phyloP scores from a whole-genome alignment of 2,329 filamentous ascomycete species.

The Fusarium scirpi region DNA sequence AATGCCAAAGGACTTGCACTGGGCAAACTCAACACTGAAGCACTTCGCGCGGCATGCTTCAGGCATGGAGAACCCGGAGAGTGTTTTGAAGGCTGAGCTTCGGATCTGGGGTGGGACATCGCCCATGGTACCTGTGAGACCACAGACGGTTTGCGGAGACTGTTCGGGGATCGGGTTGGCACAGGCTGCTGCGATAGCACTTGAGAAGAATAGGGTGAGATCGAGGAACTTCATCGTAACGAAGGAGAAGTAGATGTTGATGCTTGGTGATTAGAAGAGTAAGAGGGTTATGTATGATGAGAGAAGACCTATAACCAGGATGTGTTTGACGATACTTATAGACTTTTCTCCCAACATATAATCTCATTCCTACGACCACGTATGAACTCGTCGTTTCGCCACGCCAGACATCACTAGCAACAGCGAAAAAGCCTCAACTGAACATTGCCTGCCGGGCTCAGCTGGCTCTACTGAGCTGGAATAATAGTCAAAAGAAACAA shows the following conservation, averaged over 20 bases:
- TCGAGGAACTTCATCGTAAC: not conserved
- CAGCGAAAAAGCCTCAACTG: not conserved
- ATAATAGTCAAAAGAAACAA: not conserved
- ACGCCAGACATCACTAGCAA: not conserved
- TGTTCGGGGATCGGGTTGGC: not conserved
- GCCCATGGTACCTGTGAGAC: not conserved
- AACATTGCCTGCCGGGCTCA: no score
- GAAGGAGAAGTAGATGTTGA: not conserved
- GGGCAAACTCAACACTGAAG: not conserved
- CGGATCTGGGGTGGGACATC: not conserved
- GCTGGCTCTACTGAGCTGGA: no score
- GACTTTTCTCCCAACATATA: not conserved
- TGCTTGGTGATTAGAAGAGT: not conserved
- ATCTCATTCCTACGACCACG: not conserved
- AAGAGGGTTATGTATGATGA: no score
- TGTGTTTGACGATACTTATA: no score
- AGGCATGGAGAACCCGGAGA: not conserved
- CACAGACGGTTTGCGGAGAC: not conserved
- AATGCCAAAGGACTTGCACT: not conserved
- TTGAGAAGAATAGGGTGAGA: not conserved
- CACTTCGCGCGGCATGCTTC: not conserved
- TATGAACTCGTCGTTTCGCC: not conserved
- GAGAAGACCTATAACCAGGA: fast-evolving
- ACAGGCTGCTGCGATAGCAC: not conserved
- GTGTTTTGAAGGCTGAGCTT: not conserved